These are phyloP conservation scores for Chlorella sp. DNA, from an alignment of 139 green algal genomes.

Conservation along the genomic window DNA sequence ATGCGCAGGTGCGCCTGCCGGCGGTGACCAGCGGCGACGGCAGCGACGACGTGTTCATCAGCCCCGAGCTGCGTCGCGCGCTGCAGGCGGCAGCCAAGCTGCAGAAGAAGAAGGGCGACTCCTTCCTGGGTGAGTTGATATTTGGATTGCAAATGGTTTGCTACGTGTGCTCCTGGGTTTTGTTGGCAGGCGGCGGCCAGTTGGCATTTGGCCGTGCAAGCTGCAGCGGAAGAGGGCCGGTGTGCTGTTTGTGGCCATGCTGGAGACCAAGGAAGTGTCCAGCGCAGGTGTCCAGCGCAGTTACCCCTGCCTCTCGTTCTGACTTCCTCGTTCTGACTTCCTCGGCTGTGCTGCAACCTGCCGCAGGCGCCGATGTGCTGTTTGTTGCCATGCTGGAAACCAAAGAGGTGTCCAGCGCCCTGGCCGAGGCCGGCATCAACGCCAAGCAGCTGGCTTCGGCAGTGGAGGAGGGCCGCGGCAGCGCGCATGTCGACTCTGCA, in stretches of 20 bases:
- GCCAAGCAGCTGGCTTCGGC: slow-evolving; percentile 68
- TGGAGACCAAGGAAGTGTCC: slow-evolving; percentile 55
- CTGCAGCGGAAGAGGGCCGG: slow-evolving; percentile 62
- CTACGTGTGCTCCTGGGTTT: background rate
- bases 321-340: too few species aligned
- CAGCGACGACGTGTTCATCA: slow-evolving; percentile 51
- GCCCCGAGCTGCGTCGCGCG: slow-evolving; percentile 50
- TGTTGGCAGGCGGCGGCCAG: too few species aligned
- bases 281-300: too few species aligned
- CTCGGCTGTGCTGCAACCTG: too few species aligned
- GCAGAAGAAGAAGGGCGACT: slow-evolving; percentile 74
- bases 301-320: too few species aligned
- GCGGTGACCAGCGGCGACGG: slow-evolving; percentile 38
- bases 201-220: too few species aligned
- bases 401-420: slow-evolving; percentile 48
- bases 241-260: slow-evolving; percentile 70
- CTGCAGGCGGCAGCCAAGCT: slow-evolving; percentile 66
- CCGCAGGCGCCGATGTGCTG: slow-evolving; percentile 72
- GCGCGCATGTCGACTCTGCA: slow-evolving; percentile 46
- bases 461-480: slow-evolving; percentile 70
- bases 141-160: background rate
- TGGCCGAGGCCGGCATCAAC: slow-evolving; percentile 69
- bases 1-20: slow-evolving; percentile 54
- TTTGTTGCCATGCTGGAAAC: slow-evolving; percentile 65
- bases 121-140: slow-evolving; percentile 63